Evolutionary conservation across 106 monocot species (phyloP), one percentile per base, ranked within the genome.

Genomic region (Dioscorea zingiberensis): DNA sequence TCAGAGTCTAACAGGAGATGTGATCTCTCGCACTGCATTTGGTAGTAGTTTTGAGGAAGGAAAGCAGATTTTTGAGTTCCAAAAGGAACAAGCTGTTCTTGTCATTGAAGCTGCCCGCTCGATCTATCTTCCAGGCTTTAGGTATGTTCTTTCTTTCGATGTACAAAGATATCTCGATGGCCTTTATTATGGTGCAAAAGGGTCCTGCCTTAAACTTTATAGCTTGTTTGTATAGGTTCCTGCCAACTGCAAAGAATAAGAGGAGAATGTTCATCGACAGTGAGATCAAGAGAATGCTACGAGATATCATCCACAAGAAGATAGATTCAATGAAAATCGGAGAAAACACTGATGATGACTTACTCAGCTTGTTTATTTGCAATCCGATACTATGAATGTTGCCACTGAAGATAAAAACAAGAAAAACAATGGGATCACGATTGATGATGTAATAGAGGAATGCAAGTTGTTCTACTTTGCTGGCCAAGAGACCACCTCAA

Each of bases 381-480:
- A 72, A 2, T 60, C 47, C 3, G 65, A 47, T 60, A 38, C 17
- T 5, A 21, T 38, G 2, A 60, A 48, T 10, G 13, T 29, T 15
- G 13, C 25, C 15, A 21, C 65, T 22, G 26, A 57, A 7, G 51
- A 38, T 48, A 5, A 13, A 14, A 47, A 16, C 56, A 25, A 65
- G 44, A 57, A n/a, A n/a, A n/a, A 48, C 15, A 26, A 54, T 32
- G 66, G 47, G 54, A 58, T 77, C 29, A 65, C 47, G 10, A 22
- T 21, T 11, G 64, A 71, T 1, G 70, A 77, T 22, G 53, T 77
- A 9, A 71, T 77, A 51, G 77, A 66, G 14, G 77, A 66, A 53
- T 77, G 77, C 60, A 77, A 61, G 54, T 44, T 71, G 16, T 77
- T 77, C 66, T 77, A 77, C 38, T 73, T 65, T 47, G 73, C 73